Base-by-base conservation (phyloP, 768 basidiomycete species). In the Exidia glandulosa region DNA sequence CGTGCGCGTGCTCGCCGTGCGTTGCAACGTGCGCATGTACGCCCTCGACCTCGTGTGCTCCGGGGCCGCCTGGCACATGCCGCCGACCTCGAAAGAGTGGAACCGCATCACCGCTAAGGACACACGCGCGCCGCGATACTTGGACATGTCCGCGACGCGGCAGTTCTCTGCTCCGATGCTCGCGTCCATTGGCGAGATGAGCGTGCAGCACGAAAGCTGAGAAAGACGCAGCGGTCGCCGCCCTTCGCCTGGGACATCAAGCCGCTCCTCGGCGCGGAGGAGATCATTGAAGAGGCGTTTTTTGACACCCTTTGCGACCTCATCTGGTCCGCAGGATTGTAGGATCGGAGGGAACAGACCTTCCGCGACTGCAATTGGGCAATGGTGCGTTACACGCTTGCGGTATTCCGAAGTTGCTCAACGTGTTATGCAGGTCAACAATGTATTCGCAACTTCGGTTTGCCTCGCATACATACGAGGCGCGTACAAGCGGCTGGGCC, bases 291-390 rank as follows among this genome's bases (percentile, higher is more conserved):
- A 68, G 92, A 93, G 71, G 81, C 87, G 1, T 97, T 98, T 69
- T 67, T 97, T 31, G 91, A 89, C 61, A 87, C 88, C 16, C 91
- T 90, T 66, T 88, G 87, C 64, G 88, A 90, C 69, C 72, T 91
- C 36, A 73, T 91, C 4, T 90, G 86, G 63, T 93, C 84, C 57
- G 85, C 81, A 66, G 90, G 90, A 3, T 95, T 94, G 85, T 84
- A 87, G 81, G 88, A 93, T 63, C 86, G 90, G 65, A 72, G 84
- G 48, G 92, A 94, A 64, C 82, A 85, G 61, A 74, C 84, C 2
- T 90, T 92, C 69, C 77, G 88, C 63, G 90, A 94, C 63, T 90
- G 90, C 65, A 93, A 91, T 67, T 97, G 93, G 93, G 90, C 87
- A 23, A 65, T 97, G 76, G 94, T 94, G 67, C 74, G 84, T n/a